phyloP scores from a whole-genome alignment of 108 stramenopile genomes.

The Mediolabrus comicus region DNA sequence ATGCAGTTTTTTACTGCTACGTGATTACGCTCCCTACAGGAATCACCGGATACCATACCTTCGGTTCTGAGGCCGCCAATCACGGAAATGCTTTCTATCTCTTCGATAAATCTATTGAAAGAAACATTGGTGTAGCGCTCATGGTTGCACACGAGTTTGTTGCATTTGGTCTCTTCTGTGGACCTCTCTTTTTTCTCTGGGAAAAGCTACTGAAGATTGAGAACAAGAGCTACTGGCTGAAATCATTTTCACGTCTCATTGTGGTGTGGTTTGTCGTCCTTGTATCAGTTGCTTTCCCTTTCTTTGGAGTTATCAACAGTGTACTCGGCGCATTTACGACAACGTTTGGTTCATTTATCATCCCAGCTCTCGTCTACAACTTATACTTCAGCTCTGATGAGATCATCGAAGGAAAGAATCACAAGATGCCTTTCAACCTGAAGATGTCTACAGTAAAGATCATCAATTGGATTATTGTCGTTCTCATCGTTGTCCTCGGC shows the following conservation, averaged over 20 bases:
- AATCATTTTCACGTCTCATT: constrained; percentile 4
- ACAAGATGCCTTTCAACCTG: constrained; percentile 9
- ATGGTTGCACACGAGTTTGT: constrained; percentile 13
- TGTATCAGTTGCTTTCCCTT: constrained; percentile 20
- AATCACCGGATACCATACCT: constrained; percentile 14
- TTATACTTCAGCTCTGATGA: constrained; percentile 10
- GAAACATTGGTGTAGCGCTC: constrained; percentile 21
- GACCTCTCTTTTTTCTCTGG: constrained; percentile 26
- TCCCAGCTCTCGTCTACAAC: too few relatives aligned
- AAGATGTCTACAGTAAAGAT: constrained; percentile 6
- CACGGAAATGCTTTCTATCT: constrained; percentile 16
- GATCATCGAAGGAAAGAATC: constrained; percentile 13
- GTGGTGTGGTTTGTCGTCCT: constrained; percentile 2
- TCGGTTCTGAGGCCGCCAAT: constrained; percentile 1
- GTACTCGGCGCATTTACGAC: too few relatives aligned
- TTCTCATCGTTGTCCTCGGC: not conserved
- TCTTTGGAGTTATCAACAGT: constrained; percentile 26
- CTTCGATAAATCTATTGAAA: not conserved
- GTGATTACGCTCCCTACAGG: constrained; percentile 25
- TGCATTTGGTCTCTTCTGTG: constrained; percentile 24
- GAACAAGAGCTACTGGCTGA: constrained; percentile 5
- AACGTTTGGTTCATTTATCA: too few relatives aligned
- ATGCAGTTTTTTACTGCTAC: constrained; percentile 17
- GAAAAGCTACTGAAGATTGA: constrained; percentile 4
- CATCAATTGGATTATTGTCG: not conserved